A percentile compares a stretch with the other conserved stretches of the same genome.
Evolutionary conservation across 2,329 filamentous ascomycete genomes (phyloP).

Genomic region (Paecilomyces sp.): DNA sequence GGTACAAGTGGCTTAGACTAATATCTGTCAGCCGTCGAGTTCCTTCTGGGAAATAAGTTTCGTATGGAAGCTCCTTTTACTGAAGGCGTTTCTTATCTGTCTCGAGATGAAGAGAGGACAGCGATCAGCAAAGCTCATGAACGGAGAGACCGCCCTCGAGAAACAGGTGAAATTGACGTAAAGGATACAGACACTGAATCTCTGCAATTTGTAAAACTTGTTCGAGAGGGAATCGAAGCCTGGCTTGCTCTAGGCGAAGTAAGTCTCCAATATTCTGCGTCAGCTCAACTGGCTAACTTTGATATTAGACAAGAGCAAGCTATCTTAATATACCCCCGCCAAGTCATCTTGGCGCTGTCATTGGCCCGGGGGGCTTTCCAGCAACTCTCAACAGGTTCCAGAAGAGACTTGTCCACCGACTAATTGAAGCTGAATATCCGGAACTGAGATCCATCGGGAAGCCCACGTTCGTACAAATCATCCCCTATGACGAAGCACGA

Average conservation of each 20-base stretch:
- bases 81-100: slow-evolving; percentile 56
- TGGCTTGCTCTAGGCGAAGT: slow-evolving; percentile 35
- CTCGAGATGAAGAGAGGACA: slow-evolving; percentile 48
- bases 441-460: slow-evolving; percentile 30
- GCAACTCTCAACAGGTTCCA: slow-evolving; percentile 49
- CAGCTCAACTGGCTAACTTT: slow-evolving; percentile 1
- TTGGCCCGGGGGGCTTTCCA: slow-evolving; percentile 13
- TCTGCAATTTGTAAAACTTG: slow-evolving; percentile 43
- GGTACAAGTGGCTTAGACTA: slow-evolving; percentile 4
- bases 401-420: slow-evolving; percentile 58
- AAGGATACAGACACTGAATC: slow-evolving; percentile 47
- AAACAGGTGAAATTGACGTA: slow-evolving; percentile 39
- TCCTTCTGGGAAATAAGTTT: slow-evolving; percentile 53
- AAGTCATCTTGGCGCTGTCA: slow-evolving; percentile 9
- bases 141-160: slow-evolving; percentile 27
- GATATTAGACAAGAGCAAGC: slow-evolving; percentile 16
- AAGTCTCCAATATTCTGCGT: neutral
- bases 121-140: slow-evolving; percentile 40
- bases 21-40: slow-evolving; percentile 46
- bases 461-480: slow-evolving; percentile 34
- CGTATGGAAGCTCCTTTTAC: slow-evolving; percentile 50
- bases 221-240: slow-evolving; percentile 37
- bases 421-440: slow-evolving; percentile 55
- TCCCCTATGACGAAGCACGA: slow-evolving; percentile 26
- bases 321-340: slow-evolving; percentile 42